Conservation (phyloP, 176 grass and related monocot species). For the Musa troglodytarum region DNA sequence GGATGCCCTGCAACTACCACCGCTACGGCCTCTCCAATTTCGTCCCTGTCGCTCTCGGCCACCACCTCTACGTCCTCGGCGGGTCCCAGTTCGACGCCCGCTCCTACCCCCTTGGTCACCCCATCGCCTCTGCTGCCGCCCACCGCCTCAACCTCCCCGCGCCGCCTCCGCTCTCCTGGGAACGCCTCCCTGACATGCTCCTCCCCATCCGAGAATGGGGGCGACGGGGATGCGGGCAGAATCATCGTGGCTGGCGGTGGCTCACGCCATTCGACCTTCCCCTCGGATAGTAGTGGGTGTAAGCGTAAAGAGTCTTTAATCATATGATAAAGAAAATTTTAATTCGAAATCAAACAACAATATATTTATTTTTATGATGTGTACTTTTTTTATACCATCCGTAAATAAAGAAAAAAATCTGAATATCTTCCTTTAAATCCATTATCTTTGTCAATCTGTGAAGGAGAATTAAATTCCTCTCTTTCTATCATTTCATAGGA, state of each 20-base stretch:
- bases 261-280: slow-evolving; percentile 61
- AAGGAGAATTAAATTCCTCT: too few relatives aligned
- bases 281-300: slow-evolving; percentile 60
- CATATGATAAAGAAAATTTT: too few relatives aligned
- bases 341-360: too few relatives aligned
- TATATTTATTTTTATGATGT: too few relatives aligned
- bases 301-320: too few relatives aligned
- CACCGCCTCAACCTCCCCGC: slow-evolving; percentile 52
- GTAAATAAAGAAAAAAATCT: too few relatives aligned
- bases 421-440: too few relatives aligned
- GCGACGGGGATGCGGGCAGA: not conserved
- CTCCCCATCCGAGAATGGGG: slow-evolving; percentile 7
- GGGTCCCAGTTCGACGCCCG: slow-evolving; percentile 80
- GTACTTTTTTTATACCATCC: too few relatives aligned
- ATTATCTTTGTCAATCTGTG: too few relatives aligned
- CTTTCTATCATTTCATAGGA: too few relatives aligned
- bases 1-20: slow-evolving; percentile 62
- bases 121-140: slow-evolving; percentile 45
- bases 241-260: slow-evolving; percentile 70
- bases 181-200: slow-evolving; percentile 57
- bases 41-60: slow-evolving; percentile 32
- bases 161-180: slow-evolving; percentile 32
- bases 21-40: slow-evolving; percentile 66
- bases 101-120: slow-evolving; percentile 61
- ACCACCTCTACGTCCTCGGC: slow-evolving; percentile 63